Conservation (phyloP, 495 filamentous ascomycete genomes). For the Penicillium alfredii region DNA sequence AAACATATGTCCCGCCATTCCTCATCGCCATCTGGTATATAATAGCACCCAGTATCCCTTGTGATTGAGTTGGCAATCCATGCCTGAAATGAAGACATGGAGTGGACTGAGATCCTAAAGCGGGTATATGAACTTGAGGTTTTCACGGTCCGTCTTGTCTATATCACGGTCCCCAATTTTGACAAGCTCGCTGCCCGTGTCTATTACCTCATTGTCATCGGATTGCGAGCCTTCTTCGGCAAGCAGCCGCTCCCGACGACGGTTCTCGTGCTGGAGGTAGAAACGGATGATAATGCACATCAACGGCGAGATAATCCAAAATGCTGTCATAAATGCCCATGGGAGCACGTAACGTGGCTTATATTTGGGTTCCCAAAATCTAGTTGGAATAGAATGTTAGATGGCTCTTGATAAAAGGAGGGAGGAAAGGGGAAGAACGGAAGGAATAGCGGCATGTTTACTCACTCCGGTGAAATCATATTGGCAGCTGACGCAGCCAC, state of each 20-base stretch:
- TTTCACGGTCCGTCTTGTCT: conserved; percentile 3
- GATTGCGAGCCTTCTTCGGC: neutral
- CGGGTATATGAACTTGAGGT: conserved; percentile 3
- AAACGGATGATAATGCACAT: conserved; percentile 11
- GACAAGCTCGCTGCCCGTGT: neutral
- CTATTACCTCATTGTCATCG: conserved; percentile 4
- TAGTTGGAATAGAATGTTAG: neutral
- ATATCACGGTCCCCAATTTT: conserved; percentile 3
- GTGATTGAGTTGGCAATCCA: too few relatives aligned
- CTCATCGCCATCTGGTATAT: too few relatives aligned
- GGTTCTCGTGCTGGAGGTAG: conserved; percentile 6
- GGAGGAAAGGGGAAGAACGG: neutral
- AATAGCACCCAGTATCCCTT: too few relatives aligned
- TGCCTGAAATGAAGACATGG: too few relatives aligned
- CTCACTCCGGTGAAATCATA: conserved; percentile 10
- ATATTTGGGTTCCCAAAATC: conserved; percentile 10
- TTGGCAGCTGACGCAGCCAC: conserved; percentile 6
- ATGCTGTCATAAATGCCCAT: conserved; percentile 9
- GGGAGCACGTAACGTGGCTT: conserved; percentile 3
- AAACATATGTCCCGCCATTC: too few relatives aligned
- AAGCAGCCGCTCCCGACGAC: neutral
- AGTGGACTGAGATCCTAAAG: too few relatives aligned
- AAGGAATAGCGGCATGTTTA: neutral
- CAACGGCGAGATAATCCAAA: conserved; percentile 5
- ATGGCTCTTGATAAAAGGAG: too few relatives aligned